Evolutionary conservation across 495 filamentous ascomycete species (phyloP), one percentile per base, ranked within the genome.

Genomic region (Niebla homalea): DNA sequence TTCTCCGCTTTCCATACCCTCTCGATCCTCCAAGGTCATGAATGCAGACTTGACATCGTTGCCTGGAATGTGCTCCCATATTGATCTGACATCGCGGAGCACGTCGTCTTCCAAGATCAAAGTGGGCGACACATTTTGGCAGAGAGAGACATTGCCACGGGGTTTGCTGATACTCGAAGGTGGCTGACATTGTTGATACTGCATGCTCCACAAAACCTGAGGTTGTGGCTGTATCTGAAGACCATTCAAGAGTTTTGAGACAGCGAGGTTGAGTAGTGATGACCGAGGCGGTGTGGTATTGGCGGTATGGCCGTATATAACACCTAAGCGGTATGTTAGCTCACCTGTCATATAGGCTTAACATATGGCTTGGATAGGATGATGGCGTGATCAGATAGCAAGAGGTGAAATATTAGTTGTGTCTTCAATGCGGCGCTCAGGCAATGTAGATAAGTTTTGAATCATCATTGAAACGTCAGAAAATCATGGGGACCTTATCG

Each of bases 391-490:
- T 56, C 42, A 40, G 49, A 54, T 53, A 60, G 58, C 52, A 51
- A 59, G 59, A 69, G 72, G 65, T 60, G 65, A 61, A 80, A 86
- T 78, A 78, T 84, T 54, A 62, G 51, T 59, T 52, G 66, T 79
- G 73, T 86, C 85, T 79, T 88, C 87, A 90, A 80, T 69, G 70
- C 26, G 67, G 70, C 67, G 75, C 79, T 79, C 85, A 87, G 89
- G 81, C 85, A 94, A 94, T 94, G 89, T 96, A 96, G 89, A 92
- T 95, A 96, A 95, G 87, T 90, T 83, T 88, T 73, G 47, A 72
- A 70, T 83, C 79, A 88, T 94, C 89, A 89, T 88, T 68, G 53
- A 53, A 59, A 52, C 51, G 35, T 51, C 52, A 42, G 21, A 52
- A 16, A 48, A 51, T 16, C 29, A 37, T 19, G 20, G 23, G 48